Evolutionary conservation across 257 asterid species (phyloP), one percentile per base, ranked within the genome.

Genomic region (Nicotiana paniculata): DNA sequence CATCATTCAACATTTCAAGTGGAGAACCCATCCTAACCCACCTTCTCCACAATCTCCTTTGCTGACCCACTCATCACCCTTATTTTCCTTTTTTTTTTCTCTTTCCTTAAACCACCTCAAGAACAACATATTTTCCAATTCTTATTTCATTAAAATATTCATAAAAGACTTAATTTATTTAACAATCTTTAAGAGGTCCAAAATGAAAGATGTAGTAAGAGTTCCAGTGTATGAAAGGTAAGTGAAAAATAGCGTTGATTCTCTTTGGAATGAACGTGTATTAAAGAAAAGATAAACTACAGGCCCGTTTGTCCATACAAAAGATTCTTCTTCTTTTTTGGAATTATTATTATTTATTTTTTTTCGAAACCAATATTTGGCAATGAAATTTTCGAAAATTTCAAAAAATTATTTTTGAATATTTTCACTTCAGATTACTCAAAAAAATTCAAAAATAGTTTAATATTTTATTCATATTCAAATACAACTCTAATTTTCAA

Each of bases 11-110:
- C 64, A 74, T 83, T 59, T 82, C 79, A 77, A 87, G 91, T 87
- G 88, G 89, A 84, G 72, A 69, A 72, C 54, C 81, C 81, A 53
- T 85, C 87, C 77, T 57, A 80, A 83, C 83, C 91, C 92, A 91
- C 93, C 90, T 79, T 86, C 90, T 86, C 83, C 89, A 84, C 90
- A 79, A 82, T 86, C 87, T 79, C 75, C 18, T 77, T 75, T 89
- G 82, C 86, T 83, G 83, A 70, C 90, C 78, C 62, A 69, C 81
- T 33, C 66, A 81, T 51, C 13, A 24, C 79, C 81, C 83, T 78
- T 43, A 48, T 83, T 79, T 83, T 66, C 85, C 67, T 84, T 79
- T 83, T 66, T 84, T 72, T 84, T 63, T 53, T 53, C 18, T 53
- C 58, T 15, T 53, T 13, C 18, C 4, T 15, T 53, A 11, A 13